Evolutionary conservation across 768 basidiomycete genomes (phyloP).

Genomic region (Lactarius hatsudake): DNA sequence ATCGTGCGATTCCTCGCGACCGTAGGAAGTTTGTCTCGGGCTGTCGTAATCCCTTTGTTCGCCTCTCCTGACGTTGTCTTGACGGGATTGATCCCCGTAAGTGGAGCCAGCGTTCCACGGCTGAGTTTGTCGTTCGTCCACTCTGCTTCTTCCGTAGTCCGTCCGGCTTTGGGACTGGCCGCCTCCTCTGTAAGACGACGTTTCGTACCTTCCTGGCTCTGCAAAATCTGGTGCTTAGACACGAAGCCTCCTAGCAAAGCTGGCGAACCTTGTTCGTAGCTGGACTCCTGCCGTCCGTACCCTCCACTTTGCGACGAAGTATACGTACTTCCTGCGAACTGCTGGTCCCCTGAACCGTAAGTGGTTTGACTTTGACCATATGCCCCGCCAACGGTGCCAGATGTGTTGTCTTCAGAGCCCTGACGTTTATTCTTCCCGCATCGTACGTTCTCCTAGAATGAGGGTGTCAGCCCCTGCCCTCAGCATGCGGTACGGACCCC

Average conservation of each 20-base stretch:
- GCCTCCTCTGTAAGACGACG: not conserved
- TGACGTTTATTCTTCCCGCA: constrained; percentile 19
- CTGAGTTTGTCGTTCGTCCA: not conserved
- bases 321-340: constrained; percentile 1
- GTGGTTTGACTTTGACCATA: constrained; percentile 1
- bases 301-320: not conserved
- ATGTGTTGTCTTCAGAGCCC: constrained; percentile 13
- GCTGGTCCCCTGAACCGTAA: constrained; percentile 3
- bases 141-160: not conserved
- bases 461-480: not conserved
- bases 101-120: not conserved
- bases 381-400: constrained; percentile 2
- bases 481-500: not conserved
- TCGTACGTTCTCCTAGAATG: constrained; percentile 6
- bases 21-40: not conserved
- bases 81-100: not conserved
- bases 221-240: not conserved
- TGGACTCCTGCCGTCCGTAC: not conserved
- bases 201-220: not conserved
- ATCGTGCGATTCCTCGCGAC: constrained; percentile 2
- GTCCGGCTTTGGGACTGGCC: not conserved
- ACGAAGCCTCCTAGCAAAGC: not conserved
- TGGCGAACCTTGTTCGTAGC: constrained; percentile 2
- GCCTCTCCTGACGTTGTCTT: not conserved
- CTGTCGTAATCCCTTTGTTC: constrained; percentile 3